Percentiles rank a stretch among this genome's conserved stretches.
Evolutionary conservation across 1,139 yeast genomes (phyloP).

Genomic region (Nadsonia starkeyi-henricii): DNA sequence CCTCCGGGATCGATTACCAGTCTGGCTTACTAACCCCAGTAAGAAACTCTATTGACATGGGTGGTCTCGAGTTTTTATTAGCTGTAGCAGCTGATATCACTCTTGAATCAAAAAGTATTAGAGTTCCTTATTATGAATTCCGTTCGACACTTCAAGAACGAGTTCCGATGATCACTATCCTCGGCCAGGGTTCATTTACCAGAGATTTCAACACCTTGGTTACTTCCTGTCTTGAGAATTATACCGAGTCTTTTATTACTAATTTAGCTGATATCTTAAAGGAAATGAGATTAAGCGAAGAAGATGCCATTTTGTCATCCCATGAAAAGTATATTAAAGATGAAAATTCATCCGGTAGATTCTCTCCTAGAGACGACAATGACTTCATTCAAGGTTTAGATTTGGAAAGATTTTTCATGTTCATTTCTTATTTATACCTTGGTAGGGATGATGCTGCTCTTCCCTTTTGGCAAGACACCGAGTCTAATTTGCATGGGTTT

Average conservation of each 20-base stretch:
- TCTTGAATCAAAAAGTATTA: conserved; percentile 23
- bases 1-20: conserved; percentile 22
- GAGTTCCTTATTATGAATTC: conserved; percentile 34
- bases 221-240: conserved; percentile 19
- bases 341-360: conserved; percentile 10
- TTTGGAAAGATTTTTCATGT: conserved; percentile 71
- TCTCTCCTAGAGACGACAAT: conserved; percentile 19
- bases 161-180: conserved; percentile 13
- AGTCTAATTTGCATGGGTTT: conserved; percentile 55
- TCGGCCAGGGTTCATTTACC: conserved; percentile 10
- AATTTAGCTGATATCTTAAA: conserved; percentile 71
- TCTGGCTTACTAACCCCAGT: conserved; percentile 34
- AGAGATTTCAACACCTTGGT: conserved; percentile 13
- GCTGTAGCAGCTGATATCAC: conserved; percentile 59
- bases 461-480: conserved; percentile 62
- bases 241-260: conserved; percentile 48
- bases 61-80: conserved; percentile 71
- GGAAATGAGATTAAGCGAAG: conserved; percentile 73
- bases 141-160: conserved; percentile 52
- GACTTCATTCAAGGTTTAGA: conserved; percentile 63
- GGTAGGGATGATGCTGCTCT: conserved; percentile 45
- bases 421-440: conserved; percentile 57
- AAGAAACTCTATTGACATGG: conserved; percentile 42
- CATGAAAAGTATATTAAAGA: conserved; percentile 15
- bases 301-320: conserved; percentile 51